A percentile compares a stretch with the other conserved stretches of the same genome.
Evolutionary conservation across 805 yeast species (phyloP).

Genomic region (Yamadazyma philogaea): DNA sequence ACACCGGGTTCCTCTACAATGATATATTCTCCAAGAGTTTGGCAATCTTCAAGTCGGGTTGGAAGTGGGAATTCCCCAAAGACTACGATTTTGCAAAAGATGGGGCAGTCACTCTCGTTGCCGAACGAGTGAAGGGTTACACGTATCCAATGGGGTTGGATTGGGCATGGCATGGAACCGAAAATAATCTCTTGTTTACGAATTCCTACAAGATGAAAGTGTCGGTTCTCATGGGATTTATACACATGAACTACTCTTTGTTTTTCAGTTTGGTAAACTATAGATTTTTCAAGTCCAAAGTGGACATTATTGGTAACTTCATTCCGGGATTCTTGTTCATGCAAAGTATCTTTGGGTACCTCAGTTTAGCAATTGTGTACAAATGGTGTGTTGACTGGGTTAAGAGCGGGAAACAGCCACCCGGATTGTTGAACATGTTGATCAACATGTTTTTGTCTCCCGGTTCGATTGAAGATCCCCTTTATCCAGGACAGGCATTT

Average conservation of each 20-base stretch:
- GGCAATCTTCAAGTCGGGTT: conserved; percentile 66
- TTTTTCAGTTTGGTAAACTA: conserved; percentile 66
- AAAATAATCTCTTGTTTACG: conserved; percentile 63
- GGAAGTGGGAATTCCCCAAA: conserved; percentile 61
- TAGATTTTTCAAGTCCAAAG: conserved; percentile 51
- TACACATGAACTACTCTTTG: conserved; percentile 71
- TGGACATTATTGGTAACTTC: conserved; percentile 70
- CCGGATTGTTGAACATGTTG: conserved; percentile 70
- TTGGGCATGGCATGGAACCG: conserved; percentile 79
- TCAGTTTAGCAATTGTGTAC: conserved; percentile 62
- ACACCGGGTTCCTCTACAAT: conserved; percentile 70
- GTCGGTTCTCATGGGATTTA: conserved; percentile 71
- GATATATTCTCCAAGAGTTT: conserved; percentile 69
- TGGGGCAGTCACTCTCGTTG: conserved; percentile 42
- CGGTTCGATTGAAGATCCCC: conserved; percentile 61
- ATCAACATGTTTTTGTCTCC: conserved; percentile 75
- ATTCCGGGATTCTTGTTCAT: conserved; percentile 71
- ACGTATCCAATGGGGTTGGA: conserved; percentile 65
- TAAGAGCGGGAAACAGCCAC: conserved; percentile 59
- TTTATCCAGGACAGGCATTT: conserved; percentile 61
- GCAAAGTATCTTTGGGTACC: conserved; percentile 75
- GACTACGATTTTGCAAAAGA: conserved; percentile 35
- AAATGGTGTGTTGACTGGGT: conserved; percentile 77
- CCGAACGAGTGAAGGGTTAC: conserved; percentile 40
- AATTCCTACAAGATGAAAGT: conserved; percentile 78